Evolutionary conservation across 805 yeast genomes (phyloP), one percentile per base, ranked within the genome.

Genomic region (Tetrapisispora phaffii): DNA sequence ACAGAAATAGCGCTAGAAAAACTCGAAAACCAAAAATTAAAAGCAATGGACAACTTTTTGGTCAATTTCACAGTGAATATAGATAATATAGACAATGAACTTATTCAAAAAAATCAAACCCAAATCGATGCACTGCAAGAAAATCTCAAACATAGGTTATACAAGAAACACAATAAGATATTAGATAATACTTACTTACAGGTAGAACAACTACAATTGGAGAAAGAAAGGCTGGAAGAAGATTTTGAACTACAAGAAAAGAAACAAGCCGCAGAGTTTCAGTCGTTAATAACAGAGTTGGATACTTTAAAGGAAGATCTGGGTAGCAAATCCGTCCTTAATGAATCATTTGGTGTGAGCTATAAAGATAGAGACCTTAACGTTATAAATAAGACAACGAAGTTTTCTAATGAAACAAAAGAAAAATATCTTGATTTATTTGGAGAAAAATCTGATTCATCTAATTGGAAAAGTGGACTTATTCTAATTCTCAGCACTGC

Each of bases 1-100:
- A 61, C 71, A 31, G 75, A 76, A 42, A 63, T 82, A 20, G 70
- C 77, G 45, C 69, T 72, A 49, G 76, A 77, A 44, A 77, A 73
- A 51, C 67, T 76, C 40, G 81, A 81, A 51, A 77, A 74, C 51
- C 67, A 72, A 50, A 70, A 77, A 43, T 58, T 81, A 44, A 63
- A 65, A 32, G 69, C 78, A 12, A 62, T 82, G n/a, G 76, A 75
- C 23, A 63, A 60, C 10, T 80, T 79, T 51, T 58, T 82, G 46
- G 59, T 60, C 34, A 70, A 68, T 46, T 82, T 77, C 52, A 70
- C 50, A 3, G 39, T 48, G 1, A 46, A 49, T 23, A 31, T 54
- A 8, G 52, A 47, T 32, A 44, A 50, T 20, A 40, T 49, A 13
- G 47, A 50, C 33, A 48, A 47, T 33, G 39, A 47, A 20, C 34